These are phyloP conservation scores for Malania oleifera DNA, from an alignment of 164 flowering plant species.

Conservation along the genomic window DNA sequence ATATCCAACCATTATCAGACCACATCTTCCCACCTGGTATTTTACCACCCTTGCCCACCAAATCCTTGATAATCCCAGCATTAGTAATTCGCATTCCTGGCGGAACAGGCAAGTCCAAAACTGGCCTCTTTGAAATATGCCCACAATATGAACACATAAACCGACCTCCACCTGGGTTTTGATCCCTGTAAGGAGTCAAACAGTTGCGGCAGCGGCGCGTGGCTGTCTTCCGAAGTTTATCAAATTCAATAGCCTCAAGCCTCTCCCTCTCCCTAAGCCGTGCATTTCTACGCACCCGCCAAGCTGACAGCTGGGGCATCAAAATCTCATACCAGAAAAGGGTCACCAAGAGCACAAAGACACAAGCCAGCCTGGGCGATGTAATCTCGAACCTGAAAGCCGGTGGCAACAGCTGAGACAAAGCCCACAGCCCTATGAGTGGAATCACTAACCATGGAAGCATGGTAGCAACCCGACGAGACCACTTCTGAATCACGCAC, in stretches of 20 bases:
- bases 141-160: constrained; percentile 98
- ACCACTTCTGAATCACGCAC: constrained; percentile 95
- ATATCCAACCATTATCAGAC: constrained; percentile 76
- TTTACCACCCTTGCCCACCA: constrained; percentile 77
- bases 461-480: constrained; percentile 90
- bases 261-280: constrained; percentile 69
- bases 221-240: constrained; percentile 85
- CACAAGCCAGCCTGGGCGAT: constrained; percentile 89
- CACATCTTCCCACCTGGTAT: constrained; percentile 65
- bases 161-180: constrained; percentile 90
- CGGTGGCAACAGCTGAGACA: constrained; percentile 89
- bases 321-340: constrained; percentile 93
- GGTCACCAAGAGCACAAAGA: constrained; percentile 79
- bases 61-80: constrained; percentile 64
- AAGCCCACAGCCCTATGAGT: constrained; percentile 82
- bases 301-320: constrained; percentile 91
- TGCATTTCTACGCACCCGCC: constrained; percentile 78
- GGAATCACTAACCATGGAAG: constrained; percentile 97
- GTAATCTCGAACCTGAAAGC: constrained; percentile 86
- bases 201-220: constrained; percentile 83
- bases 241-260: constrained; percentile 76
- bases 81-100: constrained; percentile 46
- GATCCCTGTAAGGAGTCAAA: constrained; percentile 77
- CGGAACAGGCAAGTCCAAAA: constrained; percentile 71
- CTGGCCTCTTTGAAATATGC: constrained; percentile 87